Conservation (phyloP, 768 basidiomycete genomes). For the Pleurotus djamor region DNA sequence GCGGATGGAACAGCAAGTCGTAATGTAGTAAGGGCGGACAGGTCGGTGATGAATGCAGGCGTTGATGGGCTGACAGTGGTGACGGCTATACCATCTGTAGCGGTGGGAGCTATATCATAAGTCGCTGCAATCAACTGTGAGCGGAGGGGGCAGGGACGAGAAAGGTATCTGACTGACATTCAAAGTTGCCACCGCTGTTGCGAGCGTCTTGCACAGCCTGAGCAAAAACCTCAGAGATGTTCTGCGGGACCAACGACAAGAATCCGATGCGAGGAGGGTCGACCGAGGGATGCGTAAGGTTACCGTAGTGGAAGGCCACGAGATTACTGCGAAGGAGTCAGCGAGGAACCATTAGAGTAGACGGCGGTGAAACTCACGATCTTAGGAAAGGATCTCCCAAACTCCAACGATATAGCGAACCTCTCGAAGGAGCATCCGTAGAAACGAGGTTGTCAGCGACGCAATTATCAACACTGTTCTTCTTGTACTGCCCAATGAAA, state of each 20-base stretch:
- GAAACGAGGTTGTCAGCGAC: constrained; percentile 50
- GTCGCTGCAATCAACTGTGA: constrained; percentile 20
- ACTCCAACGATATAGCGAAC: constrained; percentile 66
- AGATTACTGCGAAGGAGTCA: constrained; percentile 48
- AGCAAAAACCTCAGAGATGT: constrained; percentile 37
- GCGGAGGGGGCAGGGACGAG: background rate
- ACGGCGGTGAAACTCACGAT: constrained; percentile 43
- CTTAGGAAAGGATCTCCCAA: constrained; percentile 72
- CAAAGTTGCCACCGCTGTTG: constrained; percentile 34
- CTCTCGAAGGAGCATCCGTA: constrained; percentile 57
- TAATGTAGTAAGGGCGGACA: constrained; percentile 1
- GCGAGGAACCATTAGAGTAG: background rate
- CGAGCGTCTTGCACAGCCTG: constrained; percentile 34
- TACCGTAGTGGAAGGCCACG: constrained; percentile 70
- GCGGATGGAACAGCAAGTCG: constrained; percentile 7
- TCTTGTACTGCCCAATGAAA: constrained; percentile 43
- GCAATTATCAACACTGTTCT: constrained; percentile 40
- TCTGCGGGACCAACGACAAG: constrained; percentile 56
- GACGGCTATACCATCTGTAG: constrained; percentile 21
- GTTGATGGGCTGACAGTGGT: constrained; percentile 14
- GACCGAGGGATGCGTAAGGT: constrained; percentile 61
- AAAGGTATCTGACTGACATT: constrained; percentile 20
- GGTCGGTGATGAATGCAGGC: background rate
- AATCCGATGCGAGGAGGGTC: constrained; percentile 71
- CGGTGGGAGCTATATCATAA: constrained; percentile 31